A percentile compares a stretch with the other conserved stretches of the same genome.
Conservation (phyloP, 139 green algal species). For the Gonium pectorale region DNA sequence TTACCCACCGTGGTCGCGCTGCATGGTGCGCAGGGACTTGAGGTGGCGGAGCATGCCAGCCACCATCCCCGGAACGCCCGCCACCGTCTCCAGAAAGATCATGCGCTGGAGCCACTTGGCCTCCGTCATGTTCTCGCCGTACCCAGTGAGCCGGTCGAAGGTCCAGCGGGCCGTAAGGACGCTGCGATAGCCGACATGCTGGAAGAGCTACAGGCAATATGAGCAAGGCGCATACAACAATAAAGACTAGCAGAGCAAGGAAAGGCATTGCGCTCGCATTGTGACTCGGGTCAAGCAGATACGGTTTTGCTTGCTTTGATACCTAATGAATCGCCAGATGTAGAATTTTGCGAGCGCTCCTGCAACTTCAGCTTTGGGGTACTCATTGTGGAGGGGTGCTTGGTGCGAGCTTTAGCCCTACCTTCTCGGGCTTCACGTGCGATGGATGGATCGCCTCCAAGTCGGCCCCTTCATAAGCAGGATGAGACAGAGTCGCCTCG, state of each 20-base stretch:
- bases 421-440: conserved; percentile 67
- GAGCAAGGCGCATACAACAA: too few species aligned
- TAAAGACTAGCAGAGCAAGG: too few species aligned
- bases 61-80: conserved; percentile 94
- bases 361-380: too few species aligned
- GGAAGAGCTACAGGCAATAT: conserved; percentile 58
- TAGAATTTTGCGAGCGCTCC: too few species aligned
- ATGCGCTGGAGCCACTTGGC: conserved; percentile 71
- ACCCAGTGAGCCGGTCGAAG: conserved; percentile 85
- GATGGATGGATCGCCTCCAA: conserved; percentile 69
- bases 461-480: conserved; percentile 73
- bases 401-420: too few species aligned
- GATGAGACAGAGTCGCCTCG: too few species aligned
- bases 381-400: too few species aligned
- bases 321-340: too few species aligned
- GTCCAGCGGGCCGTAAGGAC: conserved; percentile 52
- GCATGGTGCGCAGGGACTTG: conserved; percentile 82
- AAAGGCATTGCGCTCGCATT: too few species aligned
- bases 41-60: conserved; percentile 94
- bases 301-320: too few species aligned
- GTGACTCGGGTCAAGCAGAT: too few species aligned
- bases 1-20: conserved; percentile 80
- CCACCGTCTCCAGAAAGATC: conserved; percentile 94
- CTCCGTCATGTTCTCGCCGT: conserved; percentile 77
- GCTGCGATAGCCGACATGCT: conserved; percentile 47